Evolutionary conservation across 495 filamentous ascomycete genomes (phyloP).

Genomic region (Ramalina peruviana): DNA sequence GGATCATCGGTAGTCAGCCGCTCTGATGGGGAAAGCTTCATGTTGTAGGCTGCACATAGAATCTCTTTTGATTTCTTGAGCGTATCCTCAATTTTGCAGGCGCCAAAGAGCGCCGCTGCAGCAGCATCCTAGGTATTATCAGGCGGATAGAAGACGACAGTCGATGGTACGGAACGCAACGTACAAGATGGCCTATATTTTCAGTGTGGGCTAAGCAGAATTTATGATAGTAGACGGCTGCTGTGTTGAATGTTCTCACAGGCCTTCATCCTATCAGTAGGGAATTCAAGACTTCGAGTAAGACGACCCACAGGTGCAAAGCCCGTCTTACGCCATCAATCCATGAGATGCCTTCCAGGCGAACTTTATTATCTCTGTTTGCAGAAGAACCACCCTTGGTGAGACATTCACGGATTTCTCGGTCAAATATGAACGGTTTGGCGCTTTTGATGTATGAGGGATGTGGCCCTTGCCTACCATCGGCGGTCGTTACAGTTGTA

Average conservation of each 20-base stretch:
- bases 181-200: conserved; percentile 30
- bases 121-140: conserved; percentile 52
- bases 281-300: neutral
- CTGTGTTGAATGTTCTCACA: conserved; percentile 72
- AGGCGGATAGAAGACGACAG: conserved; percentile 9
- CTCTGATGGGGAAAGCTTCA: conserved; percentile 57
- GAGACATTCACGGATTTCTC: conserved; percentile 45
- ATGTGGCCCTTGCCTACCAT: conserved; percentile 40
- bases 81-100: conserved; percentile 96
- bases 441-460: conserved; percentile 60
- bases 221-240: conserved; percentile 74
- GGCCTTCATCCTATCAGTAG: conserved; percentile 34
- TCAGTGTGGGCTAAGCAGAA: conserved; percentile 71
- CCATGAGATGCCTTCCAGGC: conserved; percentile 65
- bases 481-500: conserved; percentile 2
- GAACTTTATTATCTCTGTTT: conserved; percentile 51
- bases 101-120: conserved; percentile 73
- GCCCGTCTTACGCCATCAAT: conserved; percentile 63
- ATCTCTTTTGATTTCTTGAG: conserved; percentile 94
- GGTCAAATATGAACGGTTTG: conserved; percentile 52
- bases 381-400: conserved; percentile 38
- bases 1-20: conserved; percentile 69
- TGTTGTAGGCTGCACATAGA: conserved; percentile 75
- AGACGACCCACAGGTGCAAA: conserved; percentile 49
- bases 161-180: neutral